phyloP scores from a whole-genome alignment of 2,329 filamentous ascomycete genomes.

The Phyllachora maydis region DNA sequence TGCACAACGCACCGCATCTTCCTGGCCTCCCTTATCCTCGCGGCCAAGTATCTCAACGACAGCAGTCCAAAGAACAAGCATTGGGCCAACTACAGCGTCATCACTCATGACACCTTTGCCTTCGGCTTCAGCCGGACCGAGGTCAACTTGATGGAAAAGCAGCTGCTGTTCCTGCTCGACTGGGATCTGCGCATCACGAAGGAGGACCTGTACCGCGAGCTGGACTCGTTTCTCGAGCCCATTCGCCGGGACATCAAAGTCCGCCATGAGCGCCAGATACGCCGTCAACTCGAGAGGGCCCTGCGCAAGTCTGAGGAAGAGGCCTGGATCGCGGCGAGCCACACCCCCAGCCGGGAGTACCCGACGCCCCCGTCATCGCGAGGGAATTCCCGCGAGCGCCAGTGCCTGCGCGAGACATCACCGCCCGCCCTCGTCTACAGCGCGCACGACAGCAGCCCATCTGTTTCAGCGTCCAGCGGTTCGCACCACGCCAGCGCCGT shows the following conservation, averaged over 20 bases:
- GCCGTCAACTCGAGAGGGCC: conserved; percentile 15
- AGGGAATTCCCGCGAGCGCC: conserved; percentile 16
- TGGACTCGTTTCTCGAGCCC: conserved; percentile 75
- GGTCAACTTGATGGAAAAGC: conserved; percentile 99
- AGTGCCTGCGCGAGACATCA: too few relatives aligned
- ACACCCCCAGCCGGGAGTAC: conserved; percentile 15
- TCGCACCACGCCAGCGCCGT: conserved; percentile 11
- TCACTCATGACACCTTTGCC: conserved; percentile 39
- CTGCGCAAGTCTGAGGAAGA: conserved; percentile 22
- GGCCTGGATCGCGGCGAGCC: conserved; percentile 9
- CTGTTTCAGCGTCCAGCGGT: conserved; percentile 26
- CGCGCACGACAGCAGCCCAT: conserved; percentile 18
- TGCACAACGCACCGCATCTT: conserved; percentile 98
- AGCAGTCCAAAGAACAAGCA: conserved; percentile 99
- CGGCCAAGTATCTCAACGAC: conserved; percentile 97
- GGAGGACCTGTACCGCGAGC: conserved; percentile 68
- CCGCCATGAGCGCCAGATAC: conserved; percentile 26
- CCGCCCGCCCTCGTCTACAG: conserved; percentile 18
- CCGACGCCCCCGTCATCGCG: conserved; percentile 24
- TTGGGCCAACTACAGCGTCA: conserved; percentile 84
- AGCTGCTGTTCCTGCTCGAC: conserved; percentile 81
- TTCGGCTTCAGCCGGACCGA: conserved; percentile 91
- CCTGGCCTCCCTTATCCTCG: conserved; percentile 63
- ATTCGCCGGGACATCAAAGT: conserved; percentile 43
- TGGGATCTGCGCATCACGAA: conserved; percentile 81